These are phyloP conservation scores for Cercospora sojina DNA, from an alignment of 2,329 filamentous ascomycete genomes.

Conservation along the genomic window DNA sequence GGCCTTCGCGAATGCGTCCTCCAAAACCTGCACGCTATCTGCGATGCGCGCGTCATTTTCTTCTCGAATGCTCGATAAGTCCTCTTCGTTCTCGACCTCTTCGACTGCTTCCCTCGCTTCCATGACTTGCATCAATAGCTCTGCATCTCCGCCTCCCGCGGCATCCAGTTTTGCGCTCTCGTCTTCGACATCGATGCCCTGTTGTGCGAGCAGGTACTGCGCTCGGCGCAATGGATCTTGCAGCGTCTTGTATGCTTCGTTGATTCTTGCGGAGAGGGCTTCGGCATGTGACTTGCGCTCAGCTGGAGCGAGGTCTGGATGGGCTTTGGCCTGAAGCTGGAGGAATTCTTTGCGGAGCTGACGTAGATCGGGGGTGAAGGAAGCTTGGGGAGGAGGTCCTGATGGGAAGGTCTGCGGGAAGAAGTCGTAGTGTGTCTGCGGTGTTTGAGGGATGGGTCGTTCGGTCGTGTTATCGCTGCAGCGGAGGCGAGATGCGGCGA, in stretches of 20 bases:
- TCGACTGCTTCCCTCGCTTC: constrained; percentile 67
- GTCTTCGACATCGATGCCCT: constrained; percentile 77
- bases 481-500: not conserved
- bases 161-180: constrained; percentile 63
- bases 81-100: constrained; percentile 58
- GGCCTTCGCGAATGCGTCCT: constrained; percentile 62
- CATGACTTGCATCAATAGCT: constrained; percentile 74
- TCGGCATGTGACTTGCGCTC: constrained; percentile 63
- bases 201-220: constrained; percentile 73
- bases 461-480: constrained; percentile 5
- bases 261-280: constrained; percentile 77
- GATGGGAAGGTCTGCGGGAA: constrained; percentile 76
- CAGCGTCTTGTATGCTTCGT: constrained; percentile 87
- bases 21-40: constrained; percentile 63
- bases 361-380: constrained; percentile 71
- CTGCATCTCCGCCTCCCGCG: constrained; percentile 47
- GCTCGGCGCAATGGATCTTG: constrained; percentile 74
- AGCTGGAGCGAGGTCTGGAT: constrained; percentile 65
- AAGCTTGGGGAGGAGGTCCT: constrained; percentile 74
- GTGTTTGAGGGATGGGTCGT: constrained; percentile 19
- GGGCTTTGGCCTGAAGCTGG: constrained; percentile 71
- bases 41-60: constrained; percentile 69
- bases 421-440: constrained; percentile 74
- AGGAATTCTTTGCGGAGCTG: constrained; percentile 82
- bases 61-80: constrained; percentile 58